Percentiles rank a stretch among this genome's conserved stretches.
These are phyloP conservation scores for Gossypium schwendimanii DNA, from an alignment of 441 rosid species.

Conservation along the genomic window DNA sequence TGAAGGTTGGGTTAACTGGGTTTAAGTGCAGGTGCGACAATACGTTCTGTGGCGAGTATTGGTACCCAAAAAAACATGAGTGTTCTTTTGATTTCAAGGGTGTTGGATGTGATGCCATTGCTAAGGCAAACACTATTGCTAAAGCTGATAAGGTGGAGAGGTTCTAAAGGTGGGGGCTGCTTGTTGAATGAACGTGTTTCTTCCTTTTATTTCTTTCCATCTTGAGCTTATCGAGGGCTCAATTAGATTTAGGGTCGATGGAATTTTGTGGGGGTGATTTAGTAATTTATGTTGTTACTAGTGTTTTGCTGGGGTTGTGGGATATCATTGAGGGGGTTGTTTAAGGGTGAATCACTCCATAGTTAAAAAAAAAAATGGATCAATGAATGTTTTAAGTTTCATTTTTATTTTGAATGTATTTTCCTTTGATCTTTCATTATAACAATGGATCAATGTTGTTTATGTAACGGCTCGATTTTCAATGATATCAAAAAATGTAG, in stretches of 20 bases:
- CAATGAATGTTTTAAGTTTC: slow-evolving; percentile 22
- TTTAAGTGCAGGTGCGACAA: slow-evolving; percentile 71
- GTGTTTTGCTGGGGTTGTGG: slow-evolving; percentile 5
- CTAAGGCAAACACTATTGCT: slow-evolving; percentile 61
- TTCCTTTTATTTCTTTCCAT: slow-evolving; percentile 14
- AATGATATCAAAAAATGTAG: too few relatives aligned
- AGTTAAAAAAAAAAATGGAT: slow-evolving; percentile 15
- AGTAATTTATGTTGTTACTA: not conserved
- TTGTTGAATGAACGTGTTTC: not conserved
- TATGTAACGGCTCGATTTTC: too few relatives aligned
- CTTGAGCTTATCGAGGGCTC: slow-evolving; percentile 6
- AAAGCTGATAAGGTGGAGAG: slow-evolving; percentile 70
- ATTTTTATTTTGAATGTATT: not conserved
- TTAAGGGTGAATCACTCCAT: slow-evolving; percentile 2
- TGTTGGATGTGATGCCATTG: slow-evolving; percentile 49
- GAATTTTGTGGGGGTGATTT: not conserved
- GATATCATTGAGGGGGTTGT: slow-evolving; percentile 17
- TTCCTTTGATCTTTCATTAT: not conserved
- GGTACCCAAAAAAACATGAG: slow-evolving; percentile 72
- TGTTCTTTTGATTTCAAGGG: slow-evolving; percentile 74
- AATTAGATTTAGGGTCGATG: slow-evolving; percentile 4
- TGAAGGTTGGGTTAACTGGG: slow-evolving; percentile 69
- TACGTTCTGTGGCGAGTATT: slow-evolving; percentile 62
- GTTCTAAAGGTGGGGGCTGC: slow-evolving; percentile 28
- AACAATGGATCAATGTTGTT: not conserved